A percentile compares a stretch with the other conserved stretches of the same genome.
These are phyloP conservation scores for Madurella fahalii DNA, from an alignment of 2,329 filamentous ascomycete genomes.

Conservation along the genomic window DNA sequence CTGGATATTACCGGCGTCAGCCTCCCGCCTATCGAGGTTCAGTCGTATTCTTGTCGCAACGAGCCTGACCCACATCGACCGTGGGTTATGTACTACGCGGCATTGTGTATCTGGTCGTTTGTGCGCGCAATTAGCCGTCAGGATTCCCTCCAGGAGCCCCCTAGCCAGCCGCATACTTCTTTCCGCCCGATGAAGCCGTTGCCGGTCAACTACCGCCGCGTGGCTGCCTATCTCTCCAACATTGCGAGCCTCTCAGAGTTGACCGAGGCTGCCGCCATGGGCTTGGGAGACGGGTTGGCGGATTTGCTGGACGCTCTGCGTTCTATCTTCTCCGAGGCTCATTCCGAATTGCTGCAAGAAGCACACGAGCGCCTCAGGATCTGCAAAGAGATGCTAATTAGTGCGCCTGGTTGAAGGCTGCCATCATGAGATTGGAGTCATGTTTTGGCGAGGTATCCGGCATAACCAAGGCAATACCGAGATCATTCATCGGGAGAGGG, in stretches of 20 bases:
- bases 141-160: conserved; percentile 45
- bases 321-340: conserved; percentile 40
- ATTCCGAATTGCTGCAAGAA: conserved; percentile 70
- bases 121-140: conserved; percentile 69
- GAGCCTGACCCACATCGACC: conserved; percentile 81
- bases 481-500: too few relatives aligned
- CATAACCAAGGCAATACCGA: too few relatives aligned
- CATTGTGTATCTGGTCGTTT: conserved; percentile 82
- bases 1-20: conserved; percentile 25
- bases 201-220: conserved; percentile 30
- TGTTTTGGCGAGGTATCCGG: too few relatives aligned
- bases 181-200: conserved; percentile 38
- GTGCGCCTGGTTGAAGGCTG: background rate
- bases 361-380: conserved; percentile 66
- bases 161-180: conserved; percentile 50
- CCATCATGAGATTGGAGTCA: background rate
- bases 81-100: conserved; percentile 87
- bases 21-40: conserved; percentile 36
- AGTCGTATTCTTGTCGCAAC: conserved; percentile 66
- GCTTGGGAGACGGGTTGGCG: conserved; percentile 55
- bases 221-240: conserved; percentile 50
- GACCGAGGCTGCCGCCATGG: conserved; percentile 60
- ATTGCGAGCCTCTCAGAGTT: conserved; percentile 68
- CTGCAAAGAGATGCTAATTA: conserved; percentile 54
- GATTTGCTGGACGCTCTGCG: conserved; percentile 44